phyloP scores from a whole-genome alignment of 345 rosid genomes.

The Pugionium cornutum region DNA sequence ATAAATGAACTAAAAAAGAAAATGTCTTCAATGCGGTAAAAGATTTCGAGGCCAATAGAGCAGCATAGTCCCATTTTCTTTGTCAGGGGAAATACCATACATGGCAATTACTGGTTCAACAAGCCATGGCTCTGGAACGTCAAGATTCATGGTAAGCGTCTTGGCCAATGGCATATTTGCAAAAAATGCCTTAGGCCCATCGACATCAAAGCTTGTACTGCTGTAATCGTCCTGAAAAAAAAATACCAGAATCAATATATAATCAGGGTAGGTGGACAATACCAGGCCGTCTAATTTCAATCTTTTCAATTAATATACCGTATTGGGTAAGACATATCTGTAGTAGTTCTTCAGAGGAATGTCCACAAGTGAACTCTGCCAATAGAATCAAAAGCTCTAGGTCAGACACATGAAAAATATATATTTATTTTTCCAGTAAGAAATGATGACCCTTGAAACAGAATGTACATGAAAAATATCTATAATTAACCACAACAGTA shows the following conservation, averaged over 20 bases:
- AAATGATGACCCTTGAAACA: conserved; percentile 17
- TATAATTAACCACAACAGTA: conserved; percentile 21
- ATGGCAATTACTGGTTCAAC: conserved; percentile 94
- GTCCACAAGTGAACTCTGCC: conserved; percentile 98
- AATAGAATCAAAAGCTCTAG: conserved; percentile 26
- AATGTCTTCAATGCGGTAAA: conserved; percentile 16
- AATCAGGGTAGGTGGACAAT: conserved; percentile 28
- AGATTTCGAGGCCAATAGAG: conserved; percentile 16
- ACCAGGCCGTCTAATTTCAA: conserved; percentile 27
- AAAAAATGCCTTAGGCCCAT: conserved; percentile 94
- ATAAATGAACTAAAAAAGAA: conserved; percentile 24
- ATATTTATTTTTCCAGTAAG: neutral
- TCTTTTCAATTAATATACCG: conserved; percentile 50
- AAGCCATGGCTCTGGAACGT: conserved; percentile 99
- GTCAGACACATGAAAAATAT: conserved; percentile 22
- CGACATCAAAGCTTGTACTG: conserved; percentile 57
- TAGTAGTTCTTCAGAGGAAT: conserved; percentile 98
- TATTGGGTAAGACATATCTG: conserved; percentile 88
- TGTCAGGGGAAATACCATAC: conserved; percentile 50
- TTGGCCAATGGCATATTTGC: conserved; percentile 97
- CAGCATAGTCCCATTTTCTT: conserved; percentile 22
- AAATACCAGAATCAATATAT: conserved; percentile 37
- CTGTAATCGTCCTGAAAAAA: conserved; percentile 91
- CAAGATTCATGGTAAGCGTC: conserved; percentile 99
- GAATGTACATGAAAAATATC: conserved; percentile 20